Evolutionary conservation across 73 alveolate species (phyloP), one percentile per base, ranked within the genome.

Genomic region (Uronychia binucleata): DNA sequence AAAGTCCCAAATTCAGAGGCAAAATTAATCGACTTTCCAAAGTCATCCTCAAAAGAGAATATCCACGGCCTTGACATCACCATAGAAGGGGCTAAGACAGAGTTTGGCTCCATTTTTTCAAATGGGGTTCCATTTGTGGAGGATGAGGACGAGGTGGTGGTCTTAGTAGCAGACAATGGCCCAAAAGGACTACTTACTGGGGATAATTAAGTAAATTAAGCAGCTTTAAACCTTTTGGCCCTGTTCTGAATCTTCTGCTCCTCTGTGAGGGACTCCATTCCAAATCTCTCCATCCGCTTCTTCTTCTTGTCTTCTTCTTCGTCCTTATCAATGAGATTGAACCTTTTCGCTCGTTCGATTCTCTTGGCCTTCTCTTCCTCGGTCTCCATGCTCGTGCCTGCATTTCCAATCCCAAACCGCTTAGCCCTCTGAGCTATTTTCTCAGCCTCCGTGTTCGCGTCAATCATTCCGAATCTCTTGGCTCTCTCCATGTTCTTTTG

Each of bases 221-320:
- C 67, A 46, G 19, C 19, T 46, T 46, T 46, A 46, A 46, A 46
- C 19, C 67, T 46, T 46, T 46, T 46, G 67, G 67, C 67, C 19
- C 67, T 46, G 67, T 11, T 11, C 19, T 46, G n/a, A 5, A 11
- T 46, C 67, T 46, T 46, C 19, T 11, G 67, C 5, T 46, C 67
- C 19, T 46, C 67, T 11, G 5, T 19, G n/a, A 46, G 78, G 5
- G 78, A 8, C 14, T 75, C 30, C 27, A 30, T 26, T 30, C 81
- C 81, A 75, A 75, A 75, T 75, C 81, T 75, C 19, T 75, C 81
- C 1, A 32, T 32, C 30, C 81, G 25, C 58, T 28, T 8, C 58
- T 75, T 28, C 58, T 75, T 75, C 5, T 32, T 26, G 27, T 75
- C 27, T 27, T 28, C 28, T 30, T 75, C 81, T 5, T 26, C 58